A percentile compares a stretch with the other conserved stretches of the same genome.
These are phyloP conservation scores for Fraxinus quadrangulata DNA, from an alignment of 257 asterid genomes.

Conservation along the genomic window DNA sequence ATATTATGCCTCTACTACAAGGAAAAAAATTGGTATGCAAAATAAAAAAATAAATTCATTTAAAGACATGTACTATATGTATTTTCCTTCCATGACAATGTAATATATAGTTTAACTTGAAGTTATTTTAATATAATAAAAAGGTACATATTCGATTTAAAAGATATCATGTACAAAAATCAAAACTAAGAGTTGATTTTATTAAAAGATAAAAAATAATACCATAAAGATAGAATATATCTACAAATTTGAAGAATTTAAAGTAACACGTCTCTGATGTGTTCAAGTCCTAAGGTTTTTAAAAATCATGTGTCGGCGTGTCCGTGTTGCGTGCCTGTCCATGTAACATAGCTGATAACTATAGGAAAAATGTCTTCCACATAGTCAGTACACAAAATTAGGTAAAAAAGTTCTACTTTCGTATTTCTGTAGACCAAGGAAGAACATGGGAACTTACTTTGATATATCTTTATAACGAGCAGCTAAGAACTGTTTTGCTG, in stretches of 20 bases:
- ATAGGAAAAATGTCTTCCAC: not conserved
- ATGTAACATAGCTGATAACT: not conserved
- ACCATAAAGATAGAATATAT: no score
- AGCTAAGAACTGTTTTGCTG: slow-evolving; percentile 83
- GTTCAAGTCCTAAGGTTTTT: not conserved
- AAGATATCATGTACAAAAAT: no score
- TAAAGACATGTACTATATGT: not conserved
- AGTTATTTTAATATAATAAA: no score
- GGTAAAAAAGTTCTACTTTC: not conserved
- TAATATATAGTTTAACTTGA: no score
- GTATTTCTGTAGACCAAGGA: not conserved
- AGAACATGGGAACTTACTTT: slow-evolving; percentile 49
- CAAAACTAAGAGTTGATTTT: no score
- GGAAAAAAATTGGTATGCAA: not conserved
- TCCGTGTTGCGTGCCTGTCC: not conserved
- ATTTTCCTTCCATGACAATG: no score
- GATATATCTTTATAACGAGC: slow-evolving; percentile 75
- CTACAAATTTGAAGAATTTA: not conserved
- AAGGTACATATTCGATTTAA: no score
- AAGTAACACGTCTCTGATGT: not conserved
- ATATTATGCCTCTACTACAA: not conserved
- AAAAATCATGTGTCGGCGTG: not conserved
- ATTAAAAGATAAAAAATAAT: no score
- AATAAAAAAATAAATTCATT: not conserved
- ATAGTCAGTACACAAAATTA: not conserved